Base-by-base conservation (phyloP, 345 rosid species). In the Firmiana major region DNA sequence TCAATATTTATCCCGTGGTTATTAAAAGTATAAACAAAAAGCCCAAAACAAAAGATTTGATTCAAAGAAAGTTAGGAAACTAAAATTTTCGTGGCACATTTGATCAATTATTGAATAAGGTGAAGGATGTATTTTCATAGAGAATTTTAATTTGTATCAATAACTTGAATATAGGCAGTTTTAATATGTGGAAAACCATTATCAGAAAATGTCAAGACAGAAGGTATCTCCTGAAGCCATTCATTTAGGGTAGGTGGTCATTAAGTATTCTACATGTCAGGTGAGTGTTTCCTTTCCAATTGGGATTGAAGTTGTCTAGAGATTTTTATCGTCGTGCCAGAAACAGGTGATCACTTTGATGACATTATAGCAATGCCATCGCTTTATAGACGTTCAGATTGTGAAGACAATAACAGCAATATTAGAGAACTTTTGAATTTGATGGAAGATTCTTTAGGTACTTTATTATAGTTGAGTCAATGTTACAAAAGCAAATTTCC, bases 371-470 rank as follows among this genome's bases (percentile, higher is more conserved):
- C 70, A 38, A 64, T 64, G 26, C 12, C 40, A 22, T 69, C 2
- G 3, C 21, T 26, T 16, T 46, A 26, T 6, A 69, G 36, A 69
- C 16, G 1, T 69, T 26, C 9, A 22, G 21, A 40, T 69, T 69
- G 38, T 26, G 57, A 69, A 49, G 38, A 22, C 54, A 69, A 46
- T 69, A 46, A 45, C 57, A 43, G 72, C 72, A 67, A 22, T 67
- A 21, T 24, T 21, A 59, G 6, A 16, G 13, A 63, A 22, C 43
- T 63, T n/a, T n/a, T n/a, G n/a, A n/a, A 21, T 63, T 63, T 17
- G 60, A 34, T 38, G 22, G 45, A 63, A 36, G 22, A 36, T 63
- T 17, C 45, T 7, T 63, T 8, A 7, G 16, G 36, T 11, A 24
- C 11, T 48, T 69, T 12, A 65, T 40, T 7, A 9, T 5, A 31